Base-by-base conservation (phyloP, 495 filamentous ascomycete species). In the Tuber magnatum region DNA sequence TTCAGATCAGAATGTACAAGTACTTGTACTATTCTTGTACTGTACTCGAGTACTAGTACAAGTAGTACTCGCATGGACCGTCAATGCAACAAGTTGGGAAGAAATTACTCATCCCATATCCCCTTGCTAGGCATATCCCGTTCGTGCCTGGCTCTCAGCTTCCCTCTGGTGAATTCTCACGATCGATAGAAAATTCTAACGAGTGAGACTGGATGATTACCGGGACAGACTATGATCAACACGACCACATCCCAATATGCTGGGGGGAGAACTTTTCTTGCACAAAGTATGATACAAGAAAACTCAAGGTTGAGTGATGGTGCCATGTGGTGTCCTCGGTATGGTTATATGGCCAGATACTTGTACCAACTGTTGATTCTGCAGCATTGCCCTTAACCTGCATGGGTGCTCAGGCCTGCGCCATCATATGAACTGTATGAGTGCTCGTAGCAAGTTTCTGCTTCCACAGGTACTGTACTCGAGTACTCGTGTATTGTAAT, bases 191-290 rank as follows among this genome's bases (percentile, higher is more conserved):
- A 32, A 61, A 14, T 9, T 24, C 22, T 32, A 16, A 61, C 51
- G 51, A 61, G 51, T 61, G 51, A 61, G 51, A 61, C 51, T 32
- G 51, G 51, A 61, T 61, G 51, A 61, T 61, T 61, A 24, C 24
- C n/a, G 9, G 51, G 48, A 24, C 10, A 28, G 51, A 14, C 51
- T 24, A 61, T 10, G 4, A 61, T 61, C 24, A 14, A 61, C n/a
- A 28, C 10, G 10, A 28, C 51, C n/a, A 14, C n/a, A 28, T 61
- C 10, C 8, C 10, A 12, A 61, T 61, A 61, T n/a, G 10, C 51
- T 28, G 3, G 51, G 51, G 9, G n/a, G 51, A 28, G 2, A 28
- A 28, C 28, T 61, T 61, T 61, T 28, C n/a, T 28, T 61, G 51
- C 24, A 12, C 48, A 61, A 61, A 28, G 51, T 28, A 10, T 14